Evolutionary conservation across 129 eudicot species (phyloP), one percentile per base, ranked within the genome.

Genomic region (Kitagawia praeruptora): DNA sequence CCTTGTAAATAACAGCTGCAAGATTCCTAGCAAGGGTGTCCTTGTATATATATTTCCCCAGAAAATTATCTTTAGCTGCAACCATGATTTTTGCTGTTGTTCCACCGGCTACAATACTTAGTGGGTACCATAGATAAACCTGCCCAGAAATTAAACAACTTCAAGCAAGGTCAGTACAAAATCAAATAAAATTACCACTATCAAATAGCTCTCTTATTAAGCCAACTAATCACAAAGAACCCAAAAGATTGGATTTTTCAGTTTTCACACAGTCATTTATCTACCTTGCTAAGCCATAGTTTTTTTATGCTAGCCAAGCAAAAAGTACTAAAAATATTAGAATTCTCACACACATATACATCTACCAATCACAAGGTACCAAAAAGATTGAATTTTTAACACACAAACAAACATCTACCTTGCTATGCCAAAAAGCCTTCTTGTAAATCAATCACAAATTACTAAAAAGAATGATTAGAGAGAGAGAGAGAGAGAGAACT

Each of bases 41-140:
- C 81, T 95, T 95, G 90, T 95, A 95, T 15, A 95, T 92, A 77
- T 95, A 95, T 77, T 95, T 95, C 46, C 99, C 99, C 23, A 95
- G 83, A 82, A 95, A 92, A 77, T 89, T 95, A 81, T 95, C 93
- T 85, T 95, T 95, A 34, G 94, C 97, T 15, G 97, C 87, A 61
- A 95, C 89, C 90, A 95, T 85, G 70, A 95, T 92, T 79, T 95
- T 95, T 45, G 99, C 99, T 16, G 99, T 95, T 72, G 99, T 92
- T 41, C 99, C 99, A 46, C 99, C 99, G 19, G 97, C 87, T 53
- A 95, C 89, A n/a, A 95, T 88, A 81, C 88, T 92, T 64, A 95
- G 90, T 12, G 99, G 97, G 76, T 90, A 92, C 99, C 99, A 95
- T 53, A 95, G 85, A 81, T 92, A 95, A 41, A 92, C 97, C 99